These are phyloP conservation scores for Ammopiptanthus mongolicus DNA, from an alignment of 306 rosid genomes.

Conservation along the genomic window DNA sequence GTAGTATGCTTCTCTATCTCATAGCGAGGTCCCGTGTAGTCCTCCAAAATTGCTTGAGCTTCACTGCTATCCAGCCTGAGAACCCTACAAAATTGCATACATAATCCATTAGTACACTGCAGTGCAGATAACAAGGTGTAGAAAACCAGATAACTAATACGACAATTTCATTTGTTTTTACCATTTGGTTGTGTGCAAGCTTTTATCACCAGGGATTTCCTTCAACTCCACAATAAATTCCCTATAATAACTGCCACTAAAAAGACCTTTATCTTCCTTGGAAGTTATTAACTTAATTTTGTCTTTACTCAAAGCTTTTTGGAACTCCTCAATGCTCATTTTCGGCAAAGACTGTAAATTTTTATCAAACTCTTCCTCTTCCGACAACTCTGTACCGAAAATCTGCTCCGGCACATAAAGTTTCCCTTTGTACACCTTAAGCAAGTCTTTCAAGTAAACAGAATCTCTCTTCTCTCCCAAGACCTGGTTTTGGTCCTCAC, in stretches of 20 bases:
- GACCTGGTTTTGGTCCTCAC: slow-evolving; percentile 32
- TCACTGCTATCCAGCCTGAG: slow-evolving; percentile 50
- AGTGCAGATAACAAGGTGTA: slow-evolving; percentile 11
- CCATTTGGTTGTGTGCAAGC: slow-evolving; percentile 90
- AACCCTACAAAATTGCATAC: slow-evolving; percentile 46
- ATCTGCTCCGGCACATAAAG: slow-evolving; percentile 93
- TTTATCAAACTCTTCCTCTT: slow-evolving; percentile 68
- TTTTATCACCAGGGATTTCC: slow-evolving; percentile 84
- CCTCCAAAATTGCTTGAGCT: slow-evolving; percentile 59
- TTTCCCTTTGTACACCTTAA: slow-evolving; percentile 88
- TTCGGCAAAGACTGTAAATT: slow-evolving; percentile 50
- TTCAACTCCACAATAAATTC: slow-evolving; percentile 70
- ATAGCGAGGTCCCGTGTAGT: slow-evolving; percentile 72
- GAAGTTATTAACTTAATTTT: slow-evolving; percentile 68
- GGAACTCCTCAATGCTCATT: slow-evolving; percentile 70
- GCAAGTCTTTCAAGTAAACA: slow-evolving; percentile 71
- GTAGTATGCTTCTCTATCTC: slow-evolving; percentile 62
- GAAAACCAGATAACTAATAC: slow-evolving; percentile 12
- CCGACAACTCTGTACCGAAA: slow-evolving; percentile 54
- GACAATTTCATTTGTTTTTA: slow-evolving; percentile 18
- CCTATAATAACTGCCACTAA: slow-evolving; percentile 28
- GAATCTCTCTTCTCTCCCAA: slow-evolving; percentile 38
- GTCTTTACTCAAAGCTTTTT: slow-evolving; percentile 52
- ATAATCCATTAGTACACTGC: slow-evolving; percentile 6
- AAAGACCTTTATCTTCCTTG: slow-evolving; percentile 39